A percentile compares a stretch with the other conserved stretches of the same genome.
These are phyloP conservation scores for Coix lacrymajobi DNA, from an alignment of 176 grass and related monocot genomes.

Conservation along the genomic window DNA sequence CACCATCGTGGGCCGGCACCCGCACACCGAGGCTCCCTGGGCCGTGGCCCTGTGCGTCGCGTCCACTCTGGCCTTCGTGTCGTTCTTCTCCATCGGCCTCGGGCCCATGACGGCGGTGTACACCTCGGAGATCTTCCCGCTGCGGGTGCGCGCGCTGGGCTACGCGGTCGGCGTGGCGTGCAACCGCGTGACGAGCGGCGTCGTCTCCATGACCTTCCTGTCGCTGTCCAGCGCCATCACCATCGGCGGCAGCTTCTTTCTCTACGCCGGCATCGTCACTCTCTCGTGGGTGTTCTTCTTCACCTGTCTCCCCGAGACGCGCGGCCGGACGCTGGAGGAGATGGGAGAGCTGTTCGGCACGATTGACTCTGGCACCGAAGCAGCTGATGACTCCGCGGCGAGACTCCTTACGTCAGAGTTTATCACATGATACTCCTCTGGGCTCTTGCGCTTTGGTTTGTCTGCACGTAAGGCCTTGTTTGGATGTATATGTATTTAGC, in stretches of 20 bases:
- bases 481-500: no score
- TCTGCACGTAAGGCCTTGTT: not conserved
- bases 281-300: slow-evolving; percentile 54
- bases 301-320: slow-evolving; percentile 48
- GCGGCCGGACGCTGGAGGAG: slow-evolving; percentile 51
- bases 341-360: slow-evolving; percentile 54
- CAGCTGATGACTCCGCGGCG: not conserved
- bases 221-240: slow-evolving; percentile 60
- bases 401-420: not conserved
- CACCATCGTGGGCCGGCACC: slow-evolving; percentile 25
- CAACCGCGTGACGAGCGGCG: slow-evolving; percentile 49
- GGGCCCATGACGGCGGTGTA: slow-evolving; percentile 55
- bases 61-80: slow-evolving; percentile 39
- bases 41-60: slow-evolving; percentile 43
- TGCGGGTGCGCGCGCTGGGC: slow-evolving; percentile 57
- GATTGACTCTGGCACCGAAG: not conserved
- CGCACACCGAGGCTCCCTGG: slow-evolving; percentile 13
- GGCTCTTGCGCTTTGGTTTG: not conserved
- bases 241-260: slow-evolving; percentile 67
- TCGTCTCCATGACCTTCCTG: slow-evolving; percentile 68
- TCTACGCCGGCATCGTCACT: slow-evolving; percentile 45
- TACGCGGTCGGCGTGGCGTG: slow-evolving; percentile 32
- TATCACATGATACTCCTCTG: not conserved
- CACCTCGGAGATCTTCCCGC: slow-evolving; percentile 62
- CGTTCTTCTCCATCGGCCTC: slow-evolving; percentile 55